phyloP scores from a whole-genome alignment of 805 yeast genomes.

The Saturnispora kantuleensis region DNA sequence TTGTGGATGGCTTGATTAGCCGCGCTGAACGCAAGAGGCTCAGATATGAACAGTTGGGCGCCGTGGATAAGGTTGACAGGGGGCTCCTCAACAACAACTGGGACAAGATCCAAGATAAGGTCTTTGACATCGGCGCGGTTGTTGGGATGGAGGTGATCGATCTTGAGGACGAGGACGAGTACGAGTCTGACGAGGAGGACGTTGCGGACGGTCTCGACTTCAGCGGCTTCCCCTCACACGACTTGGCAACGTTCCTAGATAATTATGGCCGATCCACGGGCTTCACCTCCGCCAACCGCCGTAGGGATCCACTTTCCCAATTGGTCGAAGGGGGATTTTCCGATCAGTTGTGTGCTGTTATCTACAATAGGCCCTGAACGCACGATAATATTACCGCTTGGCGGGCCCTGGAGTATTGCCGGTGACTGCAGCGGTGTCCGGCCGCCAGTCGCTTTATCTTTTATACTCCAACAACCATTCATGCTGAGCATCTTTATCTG shows the following conservation, averaged over 20 bases:
- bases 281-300: no score
- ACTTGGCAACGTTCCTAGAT: neutral
- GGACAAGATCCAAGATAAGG: slow-evolving; percentile 33
- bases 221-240: neutral
- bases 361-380: no score
- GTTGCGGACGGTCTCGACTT: neutral
- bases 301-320: no score
- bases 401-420: no score
- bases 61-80: slow-evolving; percentile 15
- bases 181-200: slow-evolving; percentile 4
- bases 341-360: no score
- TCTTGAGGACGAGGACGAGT: slow-evolving; percentile 12
- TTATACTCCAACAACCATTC: no score
- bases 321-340: no score
- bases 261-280: no score
- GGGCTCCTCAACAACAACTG: slow-evolving; percentile 29
- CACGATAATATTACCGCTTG: no score
- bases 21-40: slow-evolving; percentile 30
- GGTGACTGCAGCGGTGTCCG: no score
- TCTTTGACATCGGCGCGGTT: slow-evolving; percentile 14
- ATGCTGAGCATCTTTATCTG: no score
- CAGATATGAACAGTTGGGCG: slow-evolving; percentile 28
- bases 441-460: no score
- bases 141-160: slow-evolving; percentile 12
- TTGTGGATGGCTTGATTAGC: slow-evolving; percentile 32